Conservation (phyloP, 345 rosid species). For the Eutrema yunnanense region DNA sequence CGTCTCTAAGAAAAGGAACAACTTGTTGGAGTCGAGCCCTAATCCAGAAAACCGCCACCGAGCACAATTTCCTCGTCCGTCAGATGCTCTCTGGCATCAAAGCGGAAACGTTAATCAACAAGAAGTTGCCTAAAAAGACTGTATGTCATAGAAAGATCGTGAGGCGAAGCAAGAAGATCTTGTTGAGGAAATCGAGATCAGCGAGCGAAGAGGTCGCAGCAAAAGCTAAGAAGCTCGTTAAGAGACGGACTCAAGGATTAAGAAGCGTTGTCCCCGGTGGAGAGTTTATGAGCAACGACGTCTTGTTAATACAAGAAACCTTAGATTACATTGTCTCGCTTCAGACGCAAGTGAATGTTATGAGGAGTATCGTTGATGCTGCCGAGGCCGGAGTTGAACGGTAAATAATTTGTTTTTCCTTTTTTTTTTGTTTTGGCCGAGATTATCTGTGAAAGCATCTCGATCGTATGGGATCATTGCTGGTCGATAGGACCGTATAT, state of each 20-base stretch:
- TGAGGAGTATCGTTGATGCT: conserved; percentile 51
- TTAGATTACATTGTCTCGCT: conserved; percentile 77
- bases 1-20: conserved; percentile 58
- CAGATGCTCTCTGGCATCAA: conserved; percentile 39
- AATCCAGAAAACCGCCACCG: conserved; percentile 43
- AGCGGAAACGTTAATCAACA: conserved; percentile 20
- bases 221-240: conserved; percentile 50
- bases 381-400: conserved; percentile 19
- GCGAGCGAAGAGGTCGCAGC: conserved; percentile 17
- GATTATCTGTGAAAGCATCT: conserved; percentile 6
- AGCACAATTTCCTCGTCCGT: conserved; percentile 34
- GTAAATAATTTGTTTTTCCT: conserved; percentile 1
- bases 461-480: not conserved
- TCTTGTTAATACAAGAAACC: conserved; percentile 69
- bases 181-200: conserved; percentile 32
- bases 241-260: conserved; percentile 51
- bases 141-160: conserved; percentile 32
- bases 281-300: conserved; percentile 51
- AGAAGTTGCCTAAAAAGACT: conserved; percentile 13
- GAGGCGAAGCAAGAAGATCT: conserved; percentile 60
- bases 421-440: not conserved
- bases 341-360: conserved; percentile 76
- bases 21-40: conserved; percentile 85
- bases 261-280: conserved; percentile 77
- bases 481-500: conserved; percentile 14